These are phyloP conservation scores for Silene vulgaris DNA, from an alignment of 179 eudicot genomes.

Conservation along the genomic window DNA sequence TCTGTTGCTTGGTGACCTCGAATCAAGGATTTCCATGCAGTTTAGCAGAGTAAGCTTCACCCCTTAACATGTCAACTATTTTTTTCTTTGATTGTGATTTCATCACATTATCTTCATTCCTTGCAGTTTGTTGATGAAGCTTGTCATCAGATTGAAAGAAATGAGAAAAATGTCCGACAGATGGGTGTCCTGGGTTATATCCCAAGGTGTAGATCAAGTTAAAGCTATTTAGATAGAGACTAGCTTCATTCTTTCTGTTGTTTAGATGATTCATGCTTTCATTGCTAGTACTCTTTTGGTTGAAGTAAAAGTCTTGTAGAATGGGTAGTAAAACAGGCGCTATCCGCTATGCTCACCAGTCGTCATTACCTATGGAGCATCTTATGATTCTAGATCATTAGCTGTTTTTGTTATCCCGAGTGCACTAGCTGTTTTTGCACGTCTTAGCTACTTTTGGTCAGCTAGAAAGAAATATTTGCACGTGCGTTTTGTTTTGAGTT, in stretches of 20 bases:
- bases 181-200: conserved; percentile 83
- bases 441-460: not conserved
- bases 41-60: conserved; percentile 56
- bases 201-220: conserved; percentile 51
- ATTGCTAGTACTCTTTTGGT: not conserved
- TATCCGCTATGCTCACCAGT: no score
- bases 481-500: not conserved
- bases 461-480: not conserved
- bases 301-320: not conserved
- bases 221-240: conserved; percentile 1
- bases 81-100: not conserved
- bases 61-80: not conserved
- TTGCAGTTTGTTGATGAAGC: conserved; percentile 96
- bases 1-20: conserved; percentile 84
- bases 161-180: conserved; percentile 76
- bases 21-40: conserved; percentile 78
- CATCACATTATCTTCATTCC: not conserved
- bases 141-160: conserved; percentile 94
- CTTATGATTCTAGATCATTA: not conserved
- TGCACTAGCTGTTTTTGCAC: not conserved
- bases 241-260: not conserved
- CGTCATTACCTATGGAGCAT: not conserved
- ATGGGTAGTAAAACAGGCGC: not conserved
- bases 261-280: not conserved
- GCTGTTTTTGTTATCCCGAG: not conserved